These are phyloP conservation scores for Phytophthora sansomeana DNA, from an alignment of 352 stramenopile genomes.

Conservation along the genomic window DNA sequence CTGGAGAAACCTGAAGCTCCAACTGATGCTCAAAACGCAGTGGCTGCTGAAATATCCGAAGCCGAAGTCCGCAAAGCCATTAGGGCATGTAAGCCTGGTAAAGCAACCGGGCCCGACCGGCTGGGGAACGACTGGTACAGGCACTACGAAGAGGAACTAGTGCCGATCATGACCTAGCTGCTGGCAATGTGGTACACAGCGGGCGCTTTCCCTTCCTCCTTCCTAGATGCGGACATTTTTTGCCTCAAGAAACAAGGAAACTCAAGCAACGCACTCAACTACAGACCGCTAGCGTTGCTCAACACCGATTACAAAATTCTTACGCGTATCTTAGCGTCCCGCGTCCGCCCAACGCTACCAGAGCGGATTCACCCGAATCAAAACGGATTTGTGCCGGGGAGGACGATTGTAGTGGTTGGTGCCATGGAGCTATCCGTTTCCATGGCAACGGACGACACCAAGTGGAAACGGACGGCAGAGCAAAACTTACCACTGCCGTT, in stretches of 20 bases:
- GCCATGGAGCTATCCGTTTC: too few species aligned
- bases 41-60: not conserved
- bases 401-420: too few species aligned
- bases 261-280: not conserved
- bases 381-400: not conserved
- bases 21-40: not conserved
- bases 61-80: not conserved
- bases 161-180: not conserved
- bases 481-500: too few species aligned
- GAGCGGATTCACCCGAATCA: not conserved
- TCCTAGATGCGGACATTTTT: not conserved
- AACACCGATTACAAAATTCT: conserved; percentile 10
- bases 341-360: not conserved
- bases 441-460: too few species aligned
- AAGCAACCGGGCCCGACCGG: conserved; percentile 2
- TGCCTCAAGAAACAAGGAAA: not conserved
- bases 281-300: not conserved
- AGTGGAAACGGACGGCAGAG: too few species aligned
- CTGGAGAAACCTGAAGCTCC: not conserved
- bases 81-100: not conserved
- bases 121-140: conserved; percentile 3
- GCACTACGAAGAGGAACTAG: not conserved
- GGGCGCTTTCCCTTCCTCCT: not conserved
- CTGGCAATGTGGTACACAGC: not conserved
- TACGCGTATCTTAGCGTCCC: not conserved